Percentiles rank a stretch among this genome's conserved stretches.
phyloP scores from a whole-genome alignment of 306 rosid species.

The Parietaria judaica region DNA sequence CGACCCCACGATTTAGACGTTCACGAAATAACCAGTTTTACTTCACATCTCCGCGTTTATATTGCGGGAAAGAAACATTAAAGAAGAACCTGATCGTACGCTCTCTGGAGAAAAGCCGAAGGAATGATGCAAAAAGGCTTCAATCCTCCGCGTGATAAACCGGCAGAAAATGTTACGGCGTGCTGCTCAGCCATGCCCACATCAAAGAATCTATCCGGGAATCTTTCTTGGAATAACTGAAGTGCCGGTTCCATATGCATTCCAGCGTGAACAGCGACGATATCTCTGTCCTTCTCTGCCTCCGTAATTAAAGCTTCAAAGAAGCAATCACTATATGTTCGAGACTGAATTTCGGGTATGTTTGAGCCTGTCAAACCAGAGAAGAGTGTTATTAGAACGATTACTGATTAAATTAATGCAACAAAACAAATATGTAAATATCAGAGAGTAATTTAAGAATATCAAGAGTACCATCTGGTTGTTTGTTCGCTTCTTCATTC shows the following conservation, averaged over 20 bases:
- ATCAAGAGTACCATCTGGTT: conserved; percentile 38
- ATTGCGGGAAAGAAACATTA: neutral
- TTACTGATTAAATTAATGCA: too few relatives aligned
- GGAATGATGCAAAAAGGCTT: conserved; percentile 92
- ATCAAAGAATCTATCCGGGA: conserved; percentile 74
- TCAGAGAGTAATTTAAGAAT: conserved; percentile 1
- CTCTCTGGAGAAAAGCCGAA: conserved; percentile 81
- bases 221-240: conserved; percentile 51
- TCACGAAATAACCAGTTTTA: neutral
- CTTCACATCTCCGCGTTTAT: neutral
- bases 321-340: conserved; percentile 73
- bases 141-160: conserved; percentile 83
- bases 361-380: conserved; percentile 40
- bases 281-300: conserved; percentile 78
- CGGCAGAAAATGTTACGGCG: conserved; percentile 93
- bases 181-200: conserved; percentile 98
- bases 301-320: conserved; percentile 62
- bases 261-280: conserved; percentile 85
- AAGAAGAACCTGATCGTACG: conserved; percentile 71
- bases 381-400: conserved; percentile 14
- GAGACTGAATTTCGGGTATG: conserved; percentile 23
- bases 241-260: conserved; percentile 58
- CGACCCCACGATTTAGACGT: conserved; percentile 5
- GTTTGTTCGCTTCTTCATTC: conserved; percentile 23
- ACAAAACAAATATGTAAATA: conserved; percentile 4